Evolutionary conservation across 2,329 filamentous ascomycete species (phyloP).

Genomic region (Graphiopsis chlorocephala): DNA sequence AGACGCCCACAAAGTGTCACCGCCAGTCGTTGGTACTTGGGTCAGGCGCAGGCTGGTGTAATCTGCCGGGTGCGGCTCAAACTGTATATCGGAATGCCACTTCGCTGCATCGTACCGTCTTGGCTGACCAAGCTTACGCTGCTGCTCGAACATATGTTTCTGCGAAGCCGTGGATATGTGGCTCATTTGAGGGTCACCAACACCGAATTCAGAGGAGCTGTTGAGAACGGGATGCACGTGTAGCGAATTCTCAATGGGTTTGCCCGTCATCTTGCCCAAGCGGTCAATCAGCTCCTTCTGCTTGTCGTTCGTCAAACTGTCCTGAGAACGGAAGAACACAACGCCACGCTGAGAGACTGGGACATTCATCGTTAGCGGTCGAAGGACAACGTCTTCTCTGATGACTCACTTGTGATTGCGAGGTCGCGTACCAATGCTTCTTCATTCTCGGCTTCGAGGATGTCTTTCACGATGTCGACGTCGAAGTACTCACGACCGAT

Average conservation of each 20-base stretch:
- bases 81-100: conserved; percentile 62
- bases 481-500: conserved; percentile 62
- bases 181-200: conserved; percentile 38
- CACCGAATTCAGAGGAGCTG: conserved; percentile 42
- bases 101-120: conserved; percentile 21
- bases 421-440: conserved; percentile 63
- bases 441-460: conserved; percentile 50
- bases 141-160: conserved; percentile 31
- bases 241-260: conserved; percentile 55
- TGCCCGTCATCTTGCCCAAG: conserved; percentile 58
- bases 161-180: conserved; percentile 38
- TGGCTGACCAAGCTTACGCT: not conserved
- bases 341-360: conserved; percentile 18
- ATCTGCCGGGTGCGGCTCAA: conserved; percentile 62
- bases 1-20: conserved; percentile 64
- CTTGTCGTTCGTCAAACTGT: conserved; percentile 44
- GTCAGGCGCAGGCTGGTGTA: conserved; percentile 60
- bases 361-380: not conserved
- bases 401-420: conserved; percentile 42
- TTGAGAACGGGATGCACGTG: conserved; percentile 60
- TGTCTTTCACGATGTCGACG: conserved; percentile 60
- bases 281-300: conserved; percentile 53
- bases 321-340: conserved; percentile 18
- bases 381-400: too few species aligned
- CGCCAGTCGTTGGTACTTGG: conserved; percentile 54